A percentile compares a stretch with the other conserved stretches of the same genome.
phyloP scores from a whole-genome alignment of 805 yeast species.

The Wickerhamomyces tratensis region DNA sequence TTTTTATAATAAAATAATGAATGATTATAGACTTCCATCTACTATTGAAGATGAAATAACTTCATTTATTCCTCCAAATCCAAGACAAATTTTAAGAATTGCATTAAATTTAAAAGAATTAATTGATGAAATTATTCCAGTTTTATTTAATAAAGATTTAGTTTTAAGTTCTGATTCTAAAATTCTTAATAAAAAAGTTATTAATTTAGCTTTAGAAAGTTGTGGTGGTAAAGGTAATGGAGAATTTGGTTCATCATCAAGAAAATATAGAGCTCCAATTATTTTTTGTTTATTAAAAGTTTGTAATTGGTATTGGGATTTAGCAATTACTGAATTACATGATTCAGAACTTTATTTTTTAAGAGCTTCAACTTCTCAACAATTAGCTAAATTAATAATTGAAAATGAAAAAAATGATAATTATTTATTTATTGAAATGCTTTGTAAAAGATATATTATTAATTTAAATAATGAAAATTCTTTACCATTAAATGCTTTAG shows the following conservation, averaged over 20 bases:
- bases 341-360: conserved; percentile 55
- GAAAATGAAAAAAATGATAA: conserved; percentile 46
- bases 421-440: conserved; percentile 62
- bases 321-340: conserved; percentile 49
- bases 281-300: conserved; percentile 67
- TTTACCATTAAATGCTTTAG: conserved; percentile 66
- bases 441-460: conserved; percentile 67
- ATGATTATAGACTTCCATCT: conserved; percentile 5
- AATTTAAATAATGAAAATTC: conserved; percentile 52
- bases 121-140: conserved; percentile 64
- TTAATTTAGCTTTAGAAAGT: conserved; percentile 55
- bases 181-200: conserved; percentile 46
- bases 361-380: conserved; percentile 64
- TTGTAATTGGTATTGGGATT: conserved; percentile 66
- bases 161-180: conserved; percentile 50
- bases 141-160: conserved; percentile 40
- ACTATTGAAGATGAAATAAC: conserved; percentile 14
- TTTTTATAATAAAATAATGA: too few relatives aligned
- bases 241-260: conserved; percentile 38
- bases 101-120: conserved; percentile 65
- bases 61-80: conserved; percentile 32
- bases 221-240: conserved; percentile 76
- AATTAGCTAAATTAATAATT: conserved; percentile 59
- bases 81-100: conserved; percentile 60
- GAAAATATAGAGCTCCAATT: conserved; percentile 57